Base-by-base conservation (phyloP, 306 rosid genomes). In the Astragalus glycyphyllos region DNA sequence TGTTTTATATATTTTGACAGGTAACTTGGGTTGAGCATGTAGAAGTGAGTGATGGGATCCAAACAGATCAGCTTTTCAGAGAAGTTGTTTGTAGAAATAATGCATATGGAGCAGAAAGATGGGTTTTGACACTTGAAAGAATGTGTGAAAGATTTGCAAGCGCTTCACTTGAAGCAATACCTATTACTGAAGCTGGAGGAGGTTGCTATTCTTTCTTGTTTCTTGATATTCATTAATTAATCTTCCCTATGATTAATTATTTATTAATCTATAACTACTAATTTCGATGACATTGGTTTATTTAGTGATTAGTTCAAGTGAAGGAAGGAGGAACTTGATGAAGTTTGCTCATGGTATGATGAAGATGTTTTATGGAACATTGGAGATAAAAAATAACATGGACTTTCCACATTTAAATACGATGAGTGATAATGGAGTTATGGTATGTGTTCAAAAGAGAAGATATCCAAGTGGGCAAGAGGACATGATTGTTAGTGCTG, bases 1-100 rank as follows among this genome's bases (percentile, higher is more conserved):
- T 34, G 6, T 34, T 34, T 35, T 35, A 35, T 35, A 35, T 23
- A 7, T 35, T 60, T 1, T 56, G 35, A 57, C 59, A 90, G 97
- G 78, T 92, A 46, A 75, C 88, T 11, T 92, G 97, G 96, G 78
- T 86, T 7, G 98, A 92, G 65, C 96, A 88, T 59, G 88, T 88
- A 14, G 84, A 86, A 67, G 91, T 90, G 14, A 85, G 84, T 49
- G 90, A 92, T 10, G 80, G 58, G 67, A 34, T 31, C 17, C 87
- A 85, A 45, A 80, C 83, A 11, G 83, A 86, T 57, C 34, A 49
- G 13, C 81, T 80, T 14, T 92, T 72, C 29, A 75, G 83, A 70
- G 87, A 86, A 58, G 67, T 83, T 42, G 54, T 86, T 7, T 79
- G 71, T 34, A 37, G 53, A 31, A 69, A 23, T 3, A 49, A 63